These are phyloP conservation scores for Calonectria multiphialidica DNA, from an alignment of 2,329 filamentous ascomycete species.

Conservation along the genomic window DNA sequence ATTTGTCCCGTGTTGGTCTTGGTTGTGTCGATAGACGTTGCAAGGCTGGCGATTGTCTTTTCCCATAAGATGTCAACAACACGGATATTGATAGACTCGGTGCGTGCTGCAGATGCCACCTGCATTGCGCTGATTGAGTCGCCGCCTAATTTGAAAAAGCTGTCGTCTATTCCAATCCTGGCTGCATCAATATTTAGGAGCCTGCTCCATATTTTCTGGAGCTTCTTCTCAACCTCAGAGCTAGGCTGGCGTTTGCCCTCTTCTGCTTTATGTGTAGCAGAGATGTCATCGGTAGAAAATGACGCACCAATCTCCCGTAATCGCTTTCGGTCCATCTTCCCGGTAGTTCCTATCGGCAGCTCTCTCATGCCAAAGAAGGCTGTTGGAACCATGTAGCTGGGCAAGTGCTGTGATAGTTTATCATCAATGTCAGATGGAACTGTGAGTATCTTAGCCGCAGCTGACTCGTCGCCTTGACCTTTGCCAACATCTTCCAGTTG, in stretches of 20 bases:
- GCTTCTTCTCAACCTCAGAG: not conserved
- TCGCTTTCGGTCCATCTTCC: constrained; percentile 30
- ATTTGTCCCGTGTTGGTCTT: not conserved
- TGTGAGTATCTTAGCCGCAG: not conserved
- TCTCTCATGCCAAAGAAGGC: constrained; percentile 24
- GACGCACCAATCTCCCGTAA: constrained; percentile 37
- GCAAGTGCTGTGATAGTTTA: constrained; percentile 18
- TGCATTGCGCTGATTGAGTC: constrained; percentile 64
- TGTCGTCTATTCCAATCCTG: constrained; percentile 55
- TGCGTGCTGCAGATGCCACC: constrained; percentile 42
- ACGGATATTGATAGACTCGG: not conserved
- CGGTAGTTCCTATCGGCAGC: constrained; percentile 30
- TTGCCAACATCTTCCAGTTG: not conserved
- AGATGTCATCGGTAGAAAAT: constrained; percentile 17
- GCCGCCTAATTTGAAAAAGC: constrained; percentile 63
- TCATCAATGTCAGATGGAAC: not conserved
- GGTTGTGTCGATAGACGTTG: not conserved
- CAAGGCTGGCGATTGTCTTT: not conserved
- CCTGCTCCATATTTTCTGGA: not conserved
- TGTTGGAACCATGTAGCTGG: constrained; percentile 35
- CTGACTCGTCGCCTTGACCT: not conserved
- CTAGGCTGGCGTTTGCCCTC: not conserved
- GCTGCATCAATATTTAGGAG: not conserved
- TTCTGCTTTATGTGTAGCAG: not conserved
- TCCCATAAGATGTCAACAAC: not conserved